Conservation (phyloP, 495 filamentous ascomycete species). For the Darksidea phi region DNA sequence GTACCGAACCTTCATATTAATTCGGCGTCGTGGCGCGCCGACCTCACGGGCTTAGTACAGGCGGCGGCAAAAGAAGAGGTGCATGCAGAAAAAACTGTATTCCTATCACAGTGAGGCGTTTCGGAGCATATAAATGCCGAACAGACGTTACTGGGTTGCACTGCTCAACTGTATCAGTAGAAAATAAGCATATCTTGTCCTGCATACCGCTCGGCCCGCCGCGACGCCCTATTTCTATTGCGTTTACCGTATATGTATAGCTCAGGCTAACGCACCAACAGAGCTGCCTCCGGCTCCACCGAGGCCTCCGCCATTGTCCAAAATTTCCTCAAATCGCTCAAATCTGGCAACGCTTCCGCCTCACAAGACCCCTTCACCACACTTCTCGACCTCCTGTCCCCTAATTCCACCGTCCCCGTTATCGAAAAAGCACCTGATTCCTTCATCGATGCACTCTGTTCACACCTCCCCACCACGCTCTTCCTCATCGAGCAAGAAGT, state of each 20-base stretch:
- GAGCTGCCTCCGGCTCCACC: constrained; percentile 37
- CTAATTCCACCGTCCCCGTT: constrained; percentile 71
- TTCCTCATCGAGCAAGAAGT: constrained; percentile 71
- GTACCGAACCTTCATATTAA: constrained; percentile 48
- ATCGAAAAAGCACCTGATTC: constrained; percentile 63
- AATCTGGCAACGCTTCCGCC: constrained; percentile 52
- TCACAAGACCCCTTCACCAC: constrained; percentile 68
- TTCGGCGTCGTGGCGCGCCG: constrained; percentile 31
- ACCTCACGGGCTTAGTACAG: constrained; percentile 11
- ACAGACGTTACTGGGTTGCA: not conserved
- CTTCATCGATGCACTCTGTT: constrained; percentile 70
- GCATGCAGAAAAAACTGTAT: not conserved
- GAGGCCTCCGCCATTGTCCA: constrained; percentile 69
- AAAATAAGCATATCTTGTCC: constrained; percentile 19
- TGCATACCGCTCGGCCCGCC: constrained; percentile 27
- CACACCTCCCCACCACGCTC: constrained; percentile 70
- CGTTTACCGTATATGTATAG: not conserved
- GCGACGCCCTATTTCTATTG: constrained; percentile 39
- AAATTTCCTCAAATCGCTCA: constrained; percentile 83
- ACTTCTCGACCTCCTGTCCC: constrained; percentile 78
- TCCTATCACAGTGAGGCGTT: constrained; percentile 28
- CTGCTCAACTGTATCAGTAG: constrained; percentile 24
- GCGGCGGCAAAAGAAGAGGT: not conserved
- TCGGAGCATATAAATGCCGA: not conserved
- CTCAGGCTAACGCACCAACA: constrained; percentile 25